A percentile compares a stretch with the other conserved stretches of the same genome.
Evolutionary conservation across 345 rosid genomes (phyloP).

Genomic region (Salix viminalis): DNA sequence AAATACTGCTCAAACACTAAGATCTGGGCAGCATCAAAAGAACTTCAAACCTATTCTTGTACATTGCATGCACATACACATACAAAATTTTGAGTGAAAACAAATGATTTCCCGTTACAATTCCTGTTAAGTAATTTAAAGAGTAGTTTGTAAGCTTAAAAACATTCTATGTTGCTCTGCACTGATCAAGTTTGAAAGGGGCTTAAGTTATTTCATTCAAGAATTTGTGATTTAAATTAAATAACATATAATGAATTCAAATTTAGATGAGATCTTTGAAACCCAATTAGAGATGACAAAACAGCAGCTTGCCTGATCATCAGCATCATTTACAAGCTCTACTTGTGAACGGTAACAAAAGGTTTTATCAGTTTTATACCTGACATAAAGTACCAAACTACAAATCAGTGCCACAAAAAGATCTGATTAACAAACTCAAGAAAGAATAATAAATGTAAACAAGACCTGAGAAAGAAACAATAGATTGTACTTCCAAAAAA

Average conservation of each 20-base stretch:
- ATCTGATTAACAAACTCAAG: neutral
- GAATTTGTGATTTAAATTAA: neutral
- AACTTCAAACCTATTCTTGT: neutral
- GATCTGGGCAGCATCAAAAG: neutral
- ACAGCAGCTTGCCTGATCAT: neutral
- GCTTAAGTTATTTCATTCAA: neutral
- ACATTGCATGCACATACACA: neutral
- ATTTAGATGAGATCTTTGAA: neutral
- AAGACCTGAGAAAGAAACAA: neutral
- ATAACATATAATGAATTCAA: neutral
- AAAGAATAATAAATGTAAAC: neutral
- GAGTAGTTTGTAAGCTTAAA: neutral
- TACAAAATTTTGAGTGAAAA: neutral
- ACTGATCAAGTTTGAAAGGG: neutral
- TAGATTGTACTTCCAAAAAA: neutral
- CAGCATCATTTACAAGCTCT: neutral
- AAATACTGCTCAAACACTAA: neutral
- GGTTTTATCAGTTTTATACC: neutral
- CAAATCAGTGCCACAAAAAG: neutral
- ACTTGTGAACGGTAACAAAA: neutral
- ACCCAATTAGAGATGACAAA: neutral
- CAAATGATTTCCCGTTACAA: neutral
- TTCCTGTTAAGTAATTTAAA: neutral
- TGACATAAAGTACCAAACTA: conserved; percentile 1
- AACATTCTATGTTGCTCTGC: neutral